phyloP scores from a whole-genome alignment of 148 eudicot species.

The Mesembryanthemum crystallinum region DNA sequence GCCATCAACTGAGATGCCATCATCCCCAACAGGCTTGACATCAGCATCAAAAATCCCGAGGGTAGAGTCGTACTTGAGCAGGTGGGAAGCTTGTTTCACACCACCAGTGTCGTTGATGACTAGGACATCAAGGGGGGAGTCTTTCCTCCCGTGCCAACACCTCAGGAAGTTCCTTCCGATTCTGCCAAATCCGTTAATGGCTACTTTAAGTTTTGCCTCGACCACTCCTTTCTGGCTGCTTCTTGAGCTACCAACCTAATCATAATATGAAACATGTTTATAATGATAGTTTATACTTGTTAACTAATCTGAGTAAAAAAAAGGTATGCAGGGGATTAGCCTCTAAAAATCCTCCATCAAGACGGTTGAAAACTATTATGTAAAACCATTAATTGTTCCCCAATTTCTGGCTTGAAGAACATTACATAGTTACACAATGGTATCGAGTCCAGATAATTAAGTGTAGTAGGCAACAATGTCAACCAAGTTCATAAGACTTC shows the following conservation, averaged over 20 bases:
- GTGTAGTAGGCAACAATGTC: no score
- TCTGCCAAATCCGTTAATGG: conserved; percentile 94
- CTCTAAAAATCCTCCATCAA: no score
- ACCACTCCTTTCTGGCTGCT: conserved; percentile 46
- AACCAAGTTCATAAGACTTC: no score
- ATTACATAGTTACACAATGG: not conserved
- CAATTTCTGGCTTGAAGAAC: not conserved
- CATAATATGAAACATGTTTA: not conserved
- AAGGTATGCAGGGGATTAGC: no score
- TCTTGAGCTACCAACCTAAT: conserved; percentile 37
- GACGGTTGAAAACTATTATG: not conserved
- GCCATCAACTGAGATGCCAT: conserved; percentile 91
- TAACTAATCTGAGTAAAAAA: no score
- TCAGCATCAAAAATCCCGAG: conserved; percentile 95
- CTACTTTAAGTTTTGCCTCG: conserved; percentile 89
- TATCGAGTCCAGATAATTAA: no score
- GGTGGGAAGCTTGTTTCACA: conserved; percentile 96
- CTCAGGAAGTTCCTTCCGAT: conserved; percentile 97
- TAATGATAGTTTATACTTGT: no score
- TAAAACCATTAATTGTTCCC: not conserved
- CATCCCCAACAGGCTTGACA: conserved; percentile 74
- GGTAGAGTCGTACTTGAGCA: conserved; percentile 95
- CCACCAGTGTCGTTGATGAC: conserved; percentile 97
- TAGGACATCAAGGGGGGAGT: conserved; percentile 82
- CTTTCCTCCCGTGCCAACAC: conserved; percentile 97